Conservation (phyloP, 345 rosid species). For the Gossypium thurberi region DNA sequence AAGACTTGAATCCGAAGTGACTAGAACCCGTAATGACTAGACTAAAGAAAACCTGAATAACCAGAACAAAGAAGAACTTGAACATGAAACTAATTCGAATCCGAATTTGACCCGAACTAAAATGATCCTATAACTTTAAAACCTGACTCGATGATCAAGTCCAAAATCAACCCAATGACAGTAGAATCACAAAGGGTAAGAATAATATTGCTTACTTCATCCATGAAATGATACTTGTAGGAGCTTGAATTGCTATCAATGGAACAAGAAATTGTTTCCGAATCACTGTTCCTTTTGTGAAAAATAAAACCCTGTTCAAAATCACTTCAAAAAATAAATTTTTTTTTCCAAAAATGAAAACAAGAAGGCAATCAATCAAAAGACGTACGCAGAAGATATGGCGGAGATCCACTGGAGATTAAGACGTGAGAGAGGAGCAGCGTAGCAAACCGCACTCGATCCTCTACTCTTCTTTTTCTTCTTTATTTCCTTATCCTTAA, state of each 20-base stretch:
- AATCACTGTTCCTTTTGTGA: conserved; percentile 67
- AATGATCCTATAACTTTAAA: no score
- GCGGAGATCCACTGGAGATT: conserved; percentile 76
- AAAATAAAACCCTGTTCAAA: conserved; percentile 47
- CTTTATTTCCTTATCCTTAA: conserved; percentile 22
- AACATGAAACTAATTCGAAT: no score
- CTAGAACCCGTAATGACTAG: no score
- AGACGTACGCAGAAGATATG: conserved; percentile 54
- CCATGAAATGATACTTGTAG: conserved; percentile 63
- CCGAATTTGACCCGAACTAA: no score
- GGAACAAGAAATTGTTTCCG: conserved; percentile 81
- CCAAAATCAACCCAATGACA: not conserved
- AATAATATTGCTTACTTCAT: conserved; percentile 45
- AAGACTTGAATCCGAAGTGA: no score
- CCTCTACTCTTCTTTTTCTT: conserved; percentile 42
- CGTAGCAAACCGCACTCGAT: conserved; percentile 51
- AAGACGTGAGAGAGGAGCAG: conserved; percentile 39
- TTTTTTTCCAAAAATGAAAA: no score
- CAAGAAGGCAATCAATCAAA: not conserved
- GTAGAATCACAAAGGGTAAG: not conserved
- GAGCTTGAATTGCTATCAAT: conserved; percentile 68
- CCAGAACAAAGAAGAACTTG: no score
- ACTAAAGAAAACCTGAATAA: no score
- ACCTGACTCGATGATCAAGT: no score
- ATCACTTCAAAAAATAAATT: not conserved